Percentiles rank a stretch among this genome's conserved stretches.
These are phyloP conservation scores for Phytophthora multivora DNA, from an alignment of 352 stramenopile genomes.

Conservation along the genomic window DNA sequence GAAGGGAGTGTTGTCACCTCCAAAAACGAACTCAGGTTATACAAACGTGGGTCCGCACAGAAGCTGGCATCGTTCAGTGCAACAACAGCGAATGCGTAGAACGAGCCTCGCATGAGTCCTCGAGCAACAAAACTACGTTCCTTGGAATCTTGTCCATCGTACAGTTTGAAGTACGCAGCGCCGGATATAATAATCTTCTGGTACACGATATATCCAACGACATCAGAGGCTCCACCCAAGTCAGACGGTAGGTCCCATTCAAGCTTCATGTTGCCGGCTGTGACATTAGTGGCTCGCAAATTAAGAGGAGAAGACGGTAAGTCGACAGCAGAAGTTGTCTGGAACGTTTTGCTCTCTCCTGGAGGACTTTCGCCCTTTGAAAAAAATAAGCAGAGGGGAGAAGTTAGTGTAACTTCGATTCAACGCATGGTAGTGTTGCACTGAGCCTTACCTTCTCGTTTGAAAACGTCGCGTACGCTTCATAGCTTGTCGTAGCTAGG, in stretches of 20 bases:
- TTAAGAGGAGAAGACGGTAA: slow-evolving; percentile 51
- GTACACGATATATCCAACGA: slow-evolving; percentile 62
- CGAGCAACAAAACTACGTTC: slow-evolving; percentile 27
- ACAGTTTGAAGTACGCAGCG: slow-evolving; percentile 46
- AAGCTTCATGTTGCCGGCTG: slow-evolving; percentile 59
- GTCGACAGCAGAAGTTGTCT: slow-evolving; percentile 32
- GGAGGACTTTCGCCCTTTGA: slow-evolving; percentile 40
- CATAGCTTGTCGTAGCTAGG: slow-evolving; percentile 44
- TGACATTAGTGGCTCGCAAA: slow-evolving; percentile 38
- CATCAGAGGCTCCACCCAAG: slow-evolving; percentile 43
- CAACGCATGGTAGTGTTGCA: no score
- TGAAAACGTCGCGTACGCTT: slow-evolving; percentile 45
- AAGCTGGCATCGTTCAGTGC: slow-evolving; percentile 56
- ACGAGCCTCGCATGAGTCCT: slow-evolving; percentile 29
- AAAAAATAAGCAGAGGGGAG: background rate
- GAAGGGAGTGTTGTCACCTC: slow-evolving; percentile 38
- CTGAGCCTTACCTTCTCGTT: slow-evolving; percentile 41
- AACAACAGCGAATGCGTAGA: slow-evolving; percentile 55
- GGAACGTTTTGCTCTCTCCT: slow-evolving; percentile 21
- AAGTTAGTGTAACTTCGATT: background rate
- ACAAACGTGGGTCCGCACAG: slow-evolving; percentile 36
- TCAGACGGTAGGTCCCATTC: slow-evolving; percentile 56
- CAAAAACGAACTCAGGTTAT: slow-evolving; percentile 33
- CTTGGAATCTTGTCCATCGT: slow-evolving; percentile 55
- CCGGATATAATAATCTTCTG: slow-evolving; percentile 30